These are phyloP conservation scores for Capsicum chinense DNA, from an alignment of 257 asterid species.

Conservation along the genomic window DNA sequence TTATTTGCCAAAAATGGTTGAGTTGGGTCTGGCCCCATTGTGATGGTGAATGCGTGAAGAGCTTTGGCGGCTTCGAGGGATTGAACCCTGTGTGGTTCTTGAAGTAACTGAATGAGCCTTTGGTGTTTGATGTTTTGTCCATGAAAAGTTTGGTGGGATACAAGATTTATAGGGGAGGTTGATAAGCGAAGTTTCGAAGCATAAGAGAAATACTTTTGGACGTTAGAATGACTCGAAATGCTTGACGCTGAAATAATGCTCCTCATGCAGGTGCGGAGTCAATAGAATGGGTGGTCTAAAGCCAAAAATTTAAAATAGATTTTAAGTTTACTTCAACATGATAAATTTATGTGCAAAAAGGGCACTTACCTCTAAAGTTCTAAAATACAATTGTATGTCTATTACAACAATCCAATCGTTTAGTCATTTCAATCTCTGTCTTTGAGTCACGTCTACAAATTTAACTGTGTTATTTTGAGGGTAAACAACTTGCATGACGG, in stretches of 20 bases:
- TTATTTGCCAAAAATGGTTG: conserved; percentile 65
- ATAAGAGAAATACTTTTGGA: background rate
- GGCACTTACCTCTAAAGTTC: too few species aligned
- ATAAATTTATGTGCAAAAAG: too few species aligned
- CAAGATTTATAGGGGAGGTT: conserved; percentile 35
- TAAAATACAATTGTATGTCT: too few species aligned
- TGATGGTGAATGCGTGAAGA: conserved; percentile 68
- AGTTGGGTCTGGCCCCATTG: conserved; percentile 45
- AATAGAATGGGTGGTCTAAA: too few species aligned
- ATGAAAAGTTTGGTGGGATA: conserved; percentile 36
- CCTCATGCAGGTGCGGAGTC: conserved; percentile 41
- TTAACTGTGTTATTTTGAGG: too few species aligned
- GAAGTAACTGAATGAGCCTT: conserved; percentile 46
- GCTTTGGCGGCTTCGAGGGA: conserved; percentile 53
- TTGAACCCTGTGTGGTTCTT: conserved; percentile 44
- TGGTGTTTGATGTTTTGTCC: conserved; percentile 45
- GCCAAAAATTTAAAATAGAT: too few species aligned
- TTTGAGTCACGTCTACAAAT: too few species aligned
- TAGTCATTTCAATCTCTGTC: too few species aligned
- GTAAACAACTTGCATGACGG: too few species aligned
- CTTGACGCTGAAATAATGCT: conserved; percentile 32
- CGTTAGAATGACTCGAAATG: conserved; percentile 26
- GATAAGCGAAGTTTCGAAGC: conserved; percentile 19
- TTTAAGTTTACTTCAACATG: too few species aligned
- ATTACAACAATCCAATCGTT: too few species aligned